These are phyloP conservation scores for Lachnellula arida DNA, from an alignment of 2,329 filamentous ascomycete species.

Conservation along the genomic window DNA sequence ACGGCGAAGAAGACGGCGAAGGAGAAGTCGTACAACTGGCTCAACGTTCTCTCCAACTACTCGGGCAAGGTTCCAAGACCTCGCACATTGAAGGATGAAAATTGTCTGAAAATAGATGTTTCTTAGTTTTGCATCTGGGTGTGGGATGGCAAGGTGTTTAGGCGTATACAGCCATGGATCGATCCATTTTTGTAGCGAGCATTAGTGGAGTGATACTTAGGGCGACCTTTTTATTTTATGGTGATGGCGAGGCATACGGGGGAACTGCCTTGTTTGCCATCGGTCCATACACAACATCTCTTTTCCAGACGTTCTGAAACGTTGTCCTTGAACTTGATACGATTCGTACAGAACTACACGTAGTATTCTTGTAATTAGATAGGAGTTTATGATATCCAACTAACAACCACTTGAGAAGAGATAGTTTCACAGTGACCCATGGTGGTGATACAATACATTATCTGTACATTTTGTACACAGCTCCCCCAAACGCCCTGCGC, in stretches of 20 bases:
- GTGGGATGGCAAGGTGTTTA: slow-evolving; percentile 32
- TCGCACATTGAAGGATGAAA: slow-evolving; percentile 72
- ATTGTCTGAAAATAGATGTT: slow-evolving; percentile 25
- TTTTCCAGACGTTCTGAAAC: slow-evolving; percentile 11
- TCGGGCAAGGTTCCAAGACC: slow-evolving; percentile 72
- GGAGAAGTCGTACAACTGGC: slow-evolving; percentile 90
- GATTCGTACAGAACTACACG: slow-evolving; percentile 23
- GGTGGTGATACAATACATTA: not conserved
- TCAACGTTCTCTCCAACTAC: slow-evolving; percentile 80
- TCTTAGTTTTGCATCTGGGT: slow-evolving; percentile 31
- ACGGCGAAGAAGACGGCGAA: slow-evolving; percentile 84
- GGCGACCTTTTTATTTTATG: slow-evolving; percentile 11
- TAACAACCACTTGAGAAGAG: slow-evolving; percentile 4
- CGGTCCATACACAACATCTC: slow-evolving; percentile 19
- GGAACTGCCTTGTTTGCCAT: slow-evolving; percentile 4
- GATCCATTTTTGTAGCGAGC: slow-evolving; percentile 32
- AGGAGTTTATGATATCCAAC: slow-evolving; percentile 32
- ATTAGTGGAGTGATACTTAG: slow-evolving; percentile 30
- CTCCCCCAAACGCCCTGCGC: slow-evolving; percentile 1
- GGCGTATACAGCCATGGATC: slow-evolving; percentile 30
- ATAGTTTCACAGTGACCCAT: not conserved
- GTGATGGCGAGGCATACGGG: not conserved
- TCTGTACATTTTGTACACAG: not conserved
- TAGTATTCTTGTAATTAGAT: slow-evolving; percentile 35
- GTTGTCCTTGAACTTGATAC: slow-evolving; percentile 27